Base-by-base conservation (phyloP, 2,329 filamentous ascomycete genomes). In the Seiridium unicorne region DNA sequence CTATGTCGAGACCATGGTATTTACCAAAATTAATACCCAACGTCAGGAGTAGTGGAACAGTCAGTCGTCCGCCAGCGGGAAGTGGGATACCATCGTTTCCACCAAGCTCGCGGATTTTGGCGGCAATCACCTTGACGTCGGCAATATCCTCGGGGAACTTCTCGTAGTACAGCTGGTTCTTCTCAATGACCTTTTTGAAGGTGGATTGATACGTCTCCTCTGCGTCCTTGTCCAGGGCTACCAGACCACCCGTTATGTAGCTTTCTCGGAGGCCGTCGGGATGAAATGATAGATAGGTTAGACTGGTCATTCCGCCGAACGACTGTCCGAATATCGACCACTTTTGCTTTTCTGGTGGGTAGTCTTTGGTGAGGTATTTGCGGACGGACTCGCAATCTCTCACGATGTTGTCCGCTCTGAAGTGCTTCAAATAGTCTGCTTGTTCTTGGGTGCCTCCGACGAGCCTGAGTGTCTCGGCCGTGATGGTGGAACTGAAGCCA, bases 291-390 rank as follows among this genome's bases (percentile, higher is more conserved):
- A 98, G 83, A 73, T 97, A 98, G 6, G 90, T 94, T 40, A 92
- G 80, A 53, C 82, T 84, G 70, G 93, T 91, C 74, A 97, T 97
- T 1, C 94, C 94, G 44, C 94, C 94, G 73, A 96, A 98, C 13
- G 89, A 93, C 76, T 97, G 94, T 7, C 94, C 94, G 63, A 96
- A 89, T 36, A 95, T 84, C 60, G 88, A 90, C 94, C 93, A 97
- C 71, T 89, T 88, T 72, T 87, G 85, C 71, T 90, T 87, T 53
- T 89, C 85, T 31, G 84, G 79, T 0, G 90, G 87, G 67, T 87
- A 90, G 56, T 88, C 85, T 4, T 81, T 78, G 0, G 90, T 95
- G 58, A 98, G 79, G 44, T 83, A 89, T 67, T 87, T 84, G 4
- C 94, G 86, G 38, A 98, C 86, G 4, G 93, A 92, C 72, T 98